These are phyloP conservation scores for Xylaria telfairii DNA, from an alignment of 495 filamentous ascomycete species.

Conservation along the genomic window DNA sequence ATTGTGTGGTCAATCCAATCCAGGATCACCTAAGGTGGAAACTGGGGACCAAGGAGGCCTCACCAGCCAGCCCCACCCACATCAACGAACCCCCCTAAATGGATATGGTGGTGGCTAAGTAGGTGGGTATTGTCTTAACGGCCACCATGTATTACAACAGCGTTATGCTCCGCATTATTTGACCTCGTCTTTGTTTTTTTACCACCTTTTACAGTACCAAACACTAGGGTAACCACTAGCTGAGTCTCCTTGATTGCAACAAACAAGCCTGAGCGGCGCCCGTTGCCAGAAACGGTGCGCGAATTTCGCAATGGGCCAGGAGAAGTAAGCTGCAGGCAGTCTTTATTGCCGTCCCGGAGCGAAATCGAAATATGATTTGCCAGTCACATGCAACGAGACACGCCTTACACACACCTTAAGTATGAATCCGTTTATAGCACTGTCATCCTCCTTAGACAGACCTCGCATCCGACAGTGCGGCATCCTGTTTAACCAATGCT, in stretches of 20 bases:
- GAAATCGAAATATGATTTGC: background rate
- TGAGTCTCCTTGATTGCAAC: background rate
- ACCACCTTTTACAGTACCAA: constrained; percentile 8
- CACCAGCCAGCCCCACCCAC: background rate
- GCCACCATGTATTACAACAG: constrained; percentile 22
- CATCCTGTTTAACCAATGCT: constrained; percentile 28
- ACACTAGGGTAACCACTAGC: background rate
- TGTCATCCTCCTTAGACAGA: constrained; percentile 23
- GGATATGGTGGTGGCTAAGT: no score
- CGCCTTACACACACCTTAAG: constrained; percentile 24
- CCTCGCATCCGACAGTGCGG: constrained; percentile 32
- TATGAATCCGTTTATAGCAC: constrained; percentile 28
- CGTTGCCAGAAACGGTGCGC: constrained; percentile 39
- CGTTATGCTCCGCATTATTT: constrained; percentile 21
- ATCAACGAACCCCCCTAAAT: background rate
- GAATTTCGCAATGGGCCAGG: constrained; percentile 31
- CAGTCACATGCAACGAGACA: constrained; percentile 29
- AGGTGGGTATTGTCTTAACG: constrained; percentile 28
- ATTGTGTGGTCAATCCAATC: background rate
- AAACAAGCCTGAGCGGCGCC: constrained; percentile 8
- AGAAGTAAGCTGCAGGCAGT: constrained; percentile 19
- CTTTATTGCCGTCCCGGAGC: constrained; percentile 18
- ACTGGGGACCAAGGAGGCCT: constrained; percentile 11
- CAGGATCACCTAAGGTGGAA: background rate
- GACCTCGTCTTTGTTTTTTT: constrained; percentile 27